Evolutionary conservation across 305 asterid species (phyloP), one percentile per base, ranked within the genome.

Genomic region (Solanum hybrid): DNA sequence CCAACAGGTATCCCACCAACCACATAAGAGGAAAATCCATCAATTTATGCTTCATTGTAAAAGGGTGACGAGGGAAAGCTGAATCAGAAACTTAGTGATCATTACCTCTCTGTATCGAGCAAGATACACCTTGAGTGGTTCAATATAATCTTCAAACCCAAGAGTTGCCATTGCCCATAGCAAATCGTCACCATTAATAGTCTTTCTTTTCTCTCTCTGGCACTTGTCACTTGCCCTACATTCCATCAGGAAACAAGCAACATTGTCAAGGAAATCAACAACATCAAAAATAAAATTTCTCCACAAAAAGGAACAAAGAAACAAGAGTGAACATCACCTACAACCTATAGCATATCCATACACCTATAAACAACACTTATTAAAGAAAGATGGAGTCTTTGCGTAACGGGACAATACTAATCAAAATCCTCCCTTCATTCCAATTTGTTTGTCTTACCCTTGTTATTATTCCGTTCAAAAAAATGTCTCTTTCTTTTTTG

Each of bases 211-310:
- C 94, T 97, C 99, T 90, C 95, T 94, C 93, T 96, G 97, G 91
- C 99, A 97, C 93, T 97, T 97, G 91, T 97, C 98, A 89, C 98
- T 96, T 70, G 99, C 98, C 96, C 99, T 96, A 90, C 88, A 93
- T 87, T 90, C 61, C 91, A 93, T 90, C 92, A 88, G 82, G 36
- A 90, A 87, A 61, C 72, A 7, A 41, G 24, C 80, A 89, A 86
- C 10, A 29, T n/a, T 22, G 38, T 72, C 75, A 84, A n/a, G 57
- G 83, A n/a, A 6, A 32, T 75, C 87, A 51, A 87, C 82, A 90
- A 82, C 17, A 77, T 10, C 5, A 24, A 39, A 87, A 72, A 26
- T 70, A 26, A 70, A 36, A 29, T 24, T 72, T 70, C 17, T 75
- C 82, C 79, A 7, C 12, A 72, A 70, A 26, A 17, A 76, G 27